Base-by-base conservation (phyloP, 306 rosid species). In the Cucurbita moschata region DNA sequence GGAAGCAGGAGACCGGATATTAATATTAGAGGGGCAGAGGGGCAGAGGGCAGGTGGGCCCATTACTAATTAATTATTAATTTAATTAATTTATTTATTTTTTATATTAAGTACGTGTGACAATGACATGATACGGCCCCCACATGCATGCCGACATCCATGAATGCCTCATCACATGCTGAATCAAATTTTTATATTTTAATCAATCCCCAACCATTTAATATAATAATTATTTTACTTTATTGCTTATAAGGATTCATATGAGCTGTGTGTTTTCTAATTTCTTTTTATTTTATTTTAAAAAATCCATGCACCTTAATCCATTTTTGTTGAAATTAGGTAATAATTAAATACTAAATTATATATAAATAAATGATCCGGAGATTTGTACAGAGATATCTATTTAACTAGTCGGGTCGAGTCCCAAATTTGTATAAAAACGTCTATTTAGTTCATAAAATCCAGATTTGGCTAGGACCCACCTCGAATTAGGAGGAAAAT, bases 81-180 rank as follows among this genome's bases (percentile, higher is more conserved):
- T 26, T 26, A 26, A 26, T 26, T 26, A 26, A 23, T 23, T 23
- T 0, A 23, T 26, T 30, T 0, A 30, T 2, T 30, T 60, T 62
- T 62, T 40, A 13, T 50, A 67, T 67, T 12, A 67, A 44, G 73
- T 67, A 47, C 56, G 73, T 67, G 56, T 67, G 73, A 67, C 42
- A 46, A 46, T 46, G 56, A 67, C 73, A 44, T 67, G 56, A 67
- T 46, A 46, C 52, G 53, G 19, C 38, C 73, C 73, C 73, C 73
- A 67, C 56, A 67, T 67, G 73, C 73, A 67, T 46, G 73, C 73
- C 56, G 73, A 67, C 73, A 67, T 46, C 42, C n/a, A 67, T 46
- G 18, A 67, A 67, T 46, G 73, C 56, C 42, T 67, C 55, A 46
- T 46, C 73, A 67, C 52, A 62, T 62, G 68, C 47, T 38, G 47